Percentiles rank a stretch among this genome's conserved stretches.
Evolutionary conservation across 805 yeast species (phyloP).

Genomic region (Wickerhamomyces subpelliculosus): DNA sequence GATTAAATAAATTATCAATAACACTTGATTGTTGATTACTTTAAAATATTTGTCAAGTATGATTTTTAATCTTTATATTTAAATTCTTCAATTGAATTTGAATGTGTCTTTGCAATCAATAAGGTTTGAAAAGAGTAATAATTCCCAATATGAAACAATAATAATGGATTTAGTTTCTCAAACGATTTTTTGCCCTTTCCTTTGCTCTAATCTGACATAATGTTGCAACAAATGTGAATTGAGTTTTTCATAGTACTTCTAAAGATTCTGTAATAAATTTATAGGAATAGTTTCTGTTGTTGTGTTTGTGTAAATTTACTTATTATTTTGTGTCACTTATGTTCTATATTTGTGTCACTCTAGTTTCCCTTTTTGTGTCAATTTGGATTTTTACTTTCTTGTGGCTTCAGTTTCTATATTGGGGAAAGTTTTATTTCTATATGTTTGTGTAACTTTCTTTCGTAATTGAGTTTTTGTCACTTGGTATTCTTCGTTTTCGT

Average conservation of each 20-base stretch:
- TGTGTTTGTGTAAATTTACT: too few species aligned
- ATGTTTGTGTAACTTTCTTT: too few species aligned
- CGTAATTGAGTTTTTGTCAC: too few species aligned
- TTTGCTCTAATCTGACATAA: slow-evolving; percentile 49
- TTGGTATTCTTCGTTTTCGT: too few species aligned
- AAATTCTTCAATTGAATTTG: slow-evolving; percentile 43
- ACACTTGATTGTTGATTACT: slow-evolving; percentile 52
- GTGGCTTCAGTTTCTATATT: too few species aligned
- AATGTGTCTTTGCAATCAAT: slow-evolving; percentile 49
- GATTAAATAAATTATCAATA: slow-evolving; percentile 63
- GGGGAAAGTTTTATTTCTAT: too few species aligned
- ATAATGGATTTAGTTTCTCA: slow-evolving; percentile 54
- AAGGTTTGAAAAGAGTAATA: slow-evolving; percentile 78
- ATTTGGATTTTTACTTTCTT: too few species aligned
- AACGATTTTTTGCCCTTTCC: slow-evolving; percentile 45
- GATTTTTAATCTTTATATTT: slow-evolving; percentile 35
- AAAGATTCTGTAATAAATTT: slow-evolving; percentile 48
- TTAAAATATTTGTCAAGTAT: slow-evolving; percentile 52
- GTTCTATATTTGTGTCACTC: too few species aligned
- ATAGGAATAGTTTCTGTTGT: too few species aligned
- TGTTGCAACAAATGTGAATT: slow-evolving; percentile 51
- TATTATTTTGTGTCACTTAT: too few species aligned
- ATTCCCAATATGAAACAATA: slow-evolving; percentile 77
- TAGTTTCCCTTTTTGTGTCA: too few species aligned
- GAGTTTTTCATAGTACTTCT: slow-evolving; percentile 35